phyloP scores from a whole-genome alignment of 1,139 yeast species.

The Arxiozyma telluris region DNA sequence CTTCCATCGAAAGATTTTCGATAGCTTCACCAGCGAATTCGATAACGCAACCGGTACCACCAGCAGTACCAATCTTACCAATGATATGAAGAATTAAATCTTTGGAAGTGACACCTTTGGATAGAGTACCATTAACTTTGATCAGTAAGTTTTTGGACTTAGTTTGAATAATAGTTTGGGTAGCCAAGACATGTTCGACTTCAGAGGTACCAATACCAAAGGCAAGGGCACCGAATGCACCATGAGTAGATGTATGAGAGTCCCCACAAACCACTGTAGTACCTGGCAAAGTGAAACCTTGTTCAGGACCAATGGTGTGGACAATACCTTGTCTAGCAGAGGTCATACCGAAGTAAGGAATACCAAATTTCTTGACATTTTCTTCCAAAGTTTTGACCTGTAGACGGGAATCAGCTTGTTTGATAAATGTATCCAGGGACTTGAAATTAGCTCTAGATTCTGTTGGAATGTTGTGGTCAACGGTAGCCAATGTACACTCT shows the following conservation, averaged over 20 bases:
- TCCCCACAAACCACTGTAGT: conserved; percentile 99
- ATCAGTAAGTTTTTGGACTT: conserved; percentile 94
- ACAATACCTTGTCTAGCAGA: conserved; percentile 96
- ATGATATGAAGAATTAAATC: conserved; percentile 90
- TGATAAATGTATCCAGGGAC: conserved; percentile 70
- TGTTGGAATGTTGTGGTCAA: conserved; percentile 96
- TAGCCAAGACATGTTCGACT: conserved; percentile 96
- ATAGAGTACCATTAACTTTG: conserved; percentile 69
- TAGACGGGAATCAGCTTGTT: conserved; percentile 82
- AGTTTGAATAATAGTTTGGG: conserved; percentile 90
- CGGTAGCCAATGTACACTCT: conserved; percentile 95
- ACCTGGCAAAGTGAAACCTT: conserved; percentile 96
- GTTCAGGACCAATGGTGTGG: conserved; percentile 97
- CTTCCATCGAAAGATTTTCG: conserved; percentile 85
- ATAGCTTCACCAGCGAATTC: conserved; percentile 97
- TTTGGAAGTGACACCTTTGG: conserved; percentile 88
- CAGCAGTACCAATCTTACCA: conserved; percentile 97
- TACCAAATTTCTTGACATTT: conserved; percentile 81
- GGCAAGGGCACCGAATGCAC: conserved; percentile 98
- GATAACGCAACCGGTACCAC: conserved; percentile 95
- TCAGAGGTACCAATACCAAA: conserved; percentile 99
- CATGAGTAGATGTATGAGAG: conserved; percentile 96
- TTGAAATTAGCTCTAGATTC: conserved; percentile 69
- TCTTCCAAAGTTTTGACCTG: conserved; percentile 90
- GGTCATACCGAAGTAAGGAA: conserved; percentile 89